These are phyloP conservation scores for Colletotrichum eleusines DNA, from an alignment of 2,329 filamentous ascomycete species.

Conservation along the genomic window DNA sequence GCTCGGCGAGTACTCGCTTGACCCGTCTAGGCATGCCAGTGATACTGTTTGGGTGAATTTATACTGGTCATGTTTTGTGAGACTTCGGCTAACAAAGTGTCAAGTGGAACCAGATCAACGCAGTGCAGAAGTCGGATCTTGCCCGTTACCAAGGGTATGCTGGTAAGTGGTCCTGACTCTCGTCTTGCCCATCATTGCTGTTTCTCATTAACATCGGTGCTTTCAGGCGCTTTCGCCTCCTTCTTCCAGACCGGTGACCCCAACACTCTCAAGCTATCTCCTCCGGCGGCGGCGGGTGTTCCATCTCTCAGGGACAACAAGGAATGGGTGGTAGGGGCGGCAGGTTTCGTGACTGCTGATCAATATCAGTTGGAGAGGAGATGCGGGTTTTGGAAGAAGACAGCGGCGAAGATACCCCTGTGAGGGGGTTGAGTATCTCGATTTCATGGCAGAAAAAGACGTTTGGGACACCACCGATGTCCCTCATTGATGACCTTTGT, in stretches of 20 bases:
- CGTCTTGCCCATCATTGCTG: background rate
- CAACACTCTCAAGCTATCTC: slow-evolving; percentile 67
- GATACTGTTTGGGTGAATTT: slow-evolving; percentile 66
- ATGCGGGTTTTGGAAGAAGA: slow-evolving; percentile 66
- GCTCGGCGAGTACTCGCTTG: slow-evolving; percentile 70
- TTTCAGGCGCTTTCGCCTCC: slow-evolving; percentile 67
- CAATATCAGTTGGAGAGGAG: slow-evolving; percentile 56
- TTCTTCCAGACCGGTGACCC: slow-evolving; percentile 72
- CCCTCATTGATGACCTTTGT: too few species aligned
- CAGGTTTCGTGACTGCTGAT: slow-evolving; percentile 57
- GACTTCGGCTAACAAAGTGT: background rate
- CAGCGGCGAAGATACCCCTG: slow-evolving; percentile 61
- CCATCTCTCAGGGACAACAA: slow-evolving; percentile 56
- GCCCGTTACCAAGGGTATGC: slow-evolving; percentile 66
- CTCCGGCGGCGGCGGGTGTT: slow-evolving; percentile 56
- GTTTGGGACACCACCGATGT: background rate
- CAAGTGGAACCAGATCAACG: slow-evolving; percentile 68
- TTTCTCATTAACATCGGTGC: slow-evolving; percentile 1
- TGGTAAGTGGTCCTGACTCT: slow-evolving; percentile 40
- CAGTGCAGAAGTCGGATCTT: slow-evolving; percentile 63
- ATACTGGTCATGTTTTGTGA: background rate
- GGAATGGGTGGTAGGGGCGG: slow-evolving; percentile 64
- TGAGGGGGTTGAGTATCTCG: slow-evolving; percentile 44
- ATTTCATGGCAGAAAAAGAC: background rate
- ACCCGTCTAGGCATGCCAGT: slow-evolving; percentile 68